Evolutionary conservation across 2,329 filamentous ascomycete species (phyloP), one percentile per base, ranked within the genome.

Genomic region (Aspergillus sp.): DNA sequence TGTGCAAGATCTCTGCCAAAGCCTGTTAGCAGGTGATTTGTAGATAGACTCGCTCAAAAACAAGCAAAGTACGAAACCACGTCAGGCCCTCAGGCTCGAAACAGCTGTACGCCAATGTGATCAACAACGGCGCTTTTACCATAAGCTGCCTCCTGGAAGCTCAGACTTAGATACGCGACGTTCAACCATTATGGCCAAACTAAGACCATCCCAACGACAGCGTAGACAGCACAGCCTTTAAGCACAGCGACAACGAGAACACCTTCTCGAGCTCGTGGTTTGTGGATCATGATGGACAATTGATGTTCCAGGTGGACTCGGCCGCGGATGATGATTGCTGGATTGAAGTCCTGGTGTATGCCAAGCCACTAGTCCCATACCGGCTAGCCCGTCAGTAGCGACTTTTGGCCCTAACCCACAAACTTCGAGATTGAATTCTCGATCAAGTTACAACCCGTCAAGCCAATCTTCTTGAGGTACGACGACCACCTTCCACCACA

Each of bases 351-450:
- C 49, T 49, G 53, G 61, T 59, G 54, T 1, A 43, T 48, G 57
- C 62, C 64, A 60, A 65, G 62, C 47, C 73, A 65, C 75, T 78
- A 77, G 66, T 55, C 64, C 73, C 61, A 60, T 74, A 67, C 73
- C 60, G 76, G 77, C 70, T 79, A 79, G 77, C 8, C 25, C 13
- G 7, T 52, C 38, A 71, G 79, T 79, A 79, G 77, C 77, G 77
- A 79, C 73, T 70, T 67, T 57, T 41, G 76, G 72, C 76, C 77
- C 75, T 77, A 79, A 78, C 75, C 76, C 77, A 79, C 77, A 79
- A 76, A 79, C 69, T 72, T 74, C 72, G 71, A 68, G 67, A 68
- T 66, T 70, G 74, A 77, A 77, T 77, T 78, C 74, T 75, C 15
- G 34, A 41, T 41, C 71, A 77, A 74, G 72, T 57, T 71, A 71